Conservation (phyloP, 768 basidiomycete genomes). For the Tremella mesenterica region DNA sequence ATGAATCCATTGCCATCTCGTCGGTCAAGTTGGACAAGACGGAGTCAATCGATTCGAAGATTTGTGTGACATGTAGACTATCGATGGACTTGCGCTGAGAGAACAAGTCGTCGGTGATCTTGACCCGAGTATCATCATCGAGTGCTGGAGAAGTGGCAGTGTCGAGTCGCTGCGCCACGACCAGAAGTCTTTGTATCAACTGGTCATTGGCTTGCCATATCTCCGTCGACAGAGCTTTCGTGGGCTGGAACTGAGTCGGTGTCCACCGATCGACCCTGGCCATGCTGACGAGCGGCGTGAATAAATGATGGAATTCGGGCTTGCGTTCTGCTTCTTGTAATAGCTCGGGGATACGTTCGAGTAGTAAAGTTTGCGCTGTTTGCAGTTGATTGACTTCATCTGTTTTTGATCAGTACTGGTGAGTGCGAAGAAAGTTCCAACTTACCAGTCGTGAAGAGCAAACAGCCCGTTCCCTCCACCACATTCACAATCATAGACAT, state of each 20-base stretch:
- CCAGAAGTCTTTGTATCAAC: conserved; percentile 58
- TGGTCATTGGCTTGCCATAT: conserved; percentile 30
- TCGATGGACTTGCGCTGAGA: neutral
- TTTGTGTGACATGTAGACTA: neutral
- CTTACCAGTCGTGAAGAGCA: conserved; percentile 21
- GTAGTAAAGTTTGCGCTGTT: neutral
- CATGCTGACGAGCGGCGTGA: conserved; percentile 43
- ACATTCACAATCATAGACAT: too few relatives aligned
- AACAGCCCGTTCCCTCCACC: conserved; percentile 5
- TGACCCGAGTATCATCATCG: conserved; percentile 1
- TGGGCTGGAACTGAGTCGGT: neutral
- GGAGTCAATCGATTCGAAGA: neutral
- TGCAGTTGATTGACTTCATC: too few relatives aligned
- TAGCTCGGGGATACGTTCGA: conserved; percentile 7
- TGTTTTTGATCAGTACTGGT: too few relatives aligned
- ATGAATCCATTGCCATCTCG: neutral
- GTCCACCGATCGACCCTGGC: conserved; percentile 4
- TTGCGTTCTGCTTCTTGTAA: conserved; percentile 10
- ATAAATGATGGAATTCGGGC: conserved; percentile 40
- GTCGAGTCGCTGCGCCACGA: conserved; percentile 56
- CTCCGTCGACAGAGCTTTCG: neutral
- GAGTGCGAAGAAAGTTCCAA: neutral
- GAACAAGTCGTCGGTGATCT: neutral
- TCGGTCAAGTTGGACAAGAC: neutral
- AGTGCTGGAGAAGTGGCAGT: conserved; percentile 1